Percentiles rank a stretch among this genome's conserved stretches.
Conservation (phyloP, 768 basidiomycete species). For the Infundibulicybe gibba region DNA sequence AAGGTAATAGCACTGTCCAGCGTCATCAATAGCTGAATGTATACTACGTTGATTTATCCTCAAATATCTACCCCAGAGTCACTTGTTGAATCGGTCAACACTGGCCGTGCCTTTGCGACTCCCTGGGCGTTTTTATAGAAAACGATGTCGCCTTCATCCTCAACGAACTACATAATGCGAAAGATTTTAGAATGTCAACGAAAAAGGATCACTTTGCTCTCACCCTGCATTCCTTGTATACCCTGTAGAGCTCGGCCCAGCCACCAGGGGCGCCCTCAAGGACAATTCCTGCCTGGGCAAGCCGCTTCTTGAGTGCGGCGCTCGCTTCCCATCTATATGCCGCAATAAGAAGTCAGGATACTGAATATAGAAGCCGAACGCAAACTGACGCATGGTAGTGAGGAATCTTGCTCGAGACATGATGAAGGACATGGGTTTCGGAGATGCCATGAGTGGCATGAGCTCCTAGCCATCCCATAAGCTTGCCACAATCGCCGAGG, state of each 20-base stretch:
- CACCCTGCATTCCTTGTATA: constrained; percentile 61
- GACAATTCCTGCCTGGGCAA: constrained; percentile 49
- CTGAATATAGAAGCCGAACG: constrained; percentile 7
- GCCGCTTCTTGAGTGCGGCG: constrained; percentile 65
- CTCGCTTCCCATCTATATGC: constrained; percentile 77
- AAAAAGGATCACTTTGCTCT: constrained; percentile 4
- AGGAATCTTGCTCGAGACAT: constrained; percentile 80
- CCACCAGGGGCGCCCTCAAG: constrained; percentile 59
- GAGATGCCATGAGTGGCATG: constrained; percentile 74
- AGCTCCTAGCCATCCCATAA: constrained; percentile 72
- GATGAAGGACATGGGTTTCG: constrained; percentile 79
- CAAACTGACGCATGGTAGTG: constrained; percentile 64
- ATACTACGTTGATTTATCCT: constrained; percentile 1
- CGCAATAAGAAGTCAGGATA: constrained; percentile 3
- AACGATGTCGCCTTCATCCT: constrained; percentile 73
- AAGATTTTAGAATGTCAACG: constrained; percentile 20
- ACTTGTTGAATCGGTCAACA: constrained; percentile 34
- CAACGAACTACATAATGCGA: constrained; percentile 69
- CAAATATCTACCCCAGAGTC: constrained; percentile 7
- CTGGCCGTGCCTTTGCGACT: constrained; percentile 52
- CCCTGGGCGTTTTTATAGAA: constrained; percentile 77
- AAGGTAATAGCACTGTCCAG: constrained; percentile 4
- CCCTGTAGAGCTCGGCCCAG: constrained; percentile 63
- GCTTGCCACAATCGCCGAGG: constrained; percentile 52
- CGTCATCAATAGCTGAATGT: constrained; percentile 1